Evolutionary conservation across 2,329 filamentous ascomycete genomes (phyloP).

Genomic region (Talaromyces verruculosus): DNA sequence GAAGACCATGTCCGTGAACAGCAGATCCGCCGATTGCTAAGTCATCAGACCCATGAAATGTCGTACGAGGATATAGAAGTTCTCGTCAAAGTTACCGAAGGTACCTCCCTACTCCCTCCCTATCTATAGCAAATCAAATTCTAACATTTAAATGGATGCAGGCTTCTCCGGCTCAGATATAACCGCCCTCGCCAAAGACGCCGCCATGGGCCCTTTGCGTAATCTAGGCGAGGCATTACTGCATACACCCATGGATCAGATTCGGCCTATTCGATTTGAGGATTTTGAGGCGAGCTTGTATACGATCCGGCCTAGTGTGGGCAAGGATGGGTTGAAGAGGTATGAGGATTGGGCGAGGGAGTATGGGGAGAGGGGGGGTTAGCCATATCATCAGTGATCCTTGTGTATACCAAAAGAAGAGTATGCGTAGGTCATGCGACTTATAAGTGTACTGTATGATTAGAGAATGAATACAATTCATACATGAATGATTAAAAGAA

Average conservation of each 20-base stretch:
- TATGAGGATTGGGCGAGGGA: slow-evolving; percentile 94
- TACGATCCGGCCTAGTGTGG: slow-evolving; percentile 87
- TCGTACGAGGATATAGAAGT: slow-evolving; percentile 68
- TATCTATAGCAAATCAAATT: too few relatives aligned
- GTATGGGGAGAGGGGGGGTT: slow-evolving; percentile 89
- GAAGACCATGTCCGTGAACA: slow-evolving; percentile 76
- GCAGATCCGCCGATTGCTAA: slow-evolving; percentile 76
- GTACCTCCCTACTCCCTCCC: slow-evolving; percentile 51
- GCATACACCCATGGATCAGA: slow-evolving; percentile 91
- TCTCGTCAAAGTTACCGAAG: slow-evolving; percentile 79
- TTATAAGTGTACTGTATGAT: slow-evolving; percentile 1
- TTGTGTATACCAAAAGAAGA: not conserved
- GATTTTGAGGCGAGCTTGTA: slow-evolving; percentile 83
- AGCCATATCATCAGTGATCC: not conserved
- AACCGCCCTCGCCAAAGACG: slow-evolving; percentile 93
- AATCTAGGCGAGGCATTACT: slow-evolving; percentile 86
- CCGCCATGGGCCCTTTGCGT: slow-evolving; percentile 91
- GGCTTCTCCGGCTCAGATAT: slow-evolving; percentile 98
- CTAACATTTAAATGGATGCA: slow-evolving; percentile 37
- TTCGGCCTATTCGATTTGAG: slow-evolving; percentile 75
- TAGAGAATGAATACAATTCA: not conserved
- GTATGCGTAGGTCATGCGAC: not conserved
- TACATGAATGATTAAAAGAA: not conserved
- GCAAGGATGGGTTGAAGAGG: slow-evolving; percentile 76
- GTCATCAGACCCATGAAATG: slow-evolving; percentile 83